A percentile compares a stretch with the other conserved stretches of the same genome.
These are phyloP conservation scores for Gossypium schwendimanii DNA, from an alignment of 441 rosid species.

Conservation along the genomic window DNA sequence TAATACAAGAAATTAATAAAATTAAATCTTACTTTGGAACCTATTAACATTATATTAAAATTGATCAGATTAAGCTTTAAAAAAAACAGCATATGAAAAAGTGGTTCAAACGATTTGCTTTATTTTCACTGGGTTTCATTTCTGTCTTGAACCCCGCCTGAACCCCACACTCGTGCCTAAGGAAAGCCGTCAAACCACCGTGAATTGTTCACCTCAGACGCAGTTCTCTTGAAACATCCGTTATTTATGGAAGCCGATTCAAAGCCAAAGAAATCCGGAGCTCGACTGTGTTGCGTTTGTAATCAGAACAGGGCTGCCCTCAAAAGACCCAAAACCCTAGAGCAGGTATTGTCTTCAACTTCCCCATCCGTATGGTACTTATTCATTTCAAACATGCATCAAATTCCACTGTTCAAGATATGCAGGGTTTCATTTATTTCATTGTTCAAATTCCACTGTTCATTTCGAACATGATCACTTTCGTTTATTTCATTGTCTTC, in stretches of 20 bases:
- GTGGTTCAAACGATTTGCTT: no score
- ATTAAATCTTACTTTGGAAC: no score
- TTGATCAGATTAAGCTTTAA: not conserved
- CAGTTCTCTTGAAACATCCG: not conserved
- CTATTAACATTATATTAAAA: no score
- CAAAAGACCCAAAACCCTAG: slow-evolving; percentile 83
- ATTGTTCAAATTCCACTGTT: no score
- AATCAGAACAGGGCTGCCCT: slow-evolving; percentile 58
- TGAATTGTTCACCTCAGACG: not conserved
- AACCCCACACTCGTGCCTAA: not conserved
- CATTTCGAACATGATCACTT: not conserved
- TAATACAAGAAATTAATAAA: no score
- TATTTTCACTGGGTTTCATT: not conserved
- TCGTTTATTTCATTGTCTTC: not conserved
- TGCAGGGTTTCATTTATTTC: no score
- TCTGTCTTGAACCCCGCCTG: not conserved
- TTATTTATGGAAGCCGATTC: slow-evolving; percentile 40
- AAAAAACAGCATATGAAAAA: no score
- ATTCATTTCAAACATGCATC: not conserved
- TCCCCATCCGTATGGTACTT: not conserved
- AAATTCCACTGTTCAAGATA: not conserved
- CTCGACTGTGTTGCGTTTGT: slow-evolving; percentile 59
- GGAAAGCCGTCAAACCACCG: not conserved
- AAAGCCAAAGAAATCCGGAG: slow-evolving; percentile 34
- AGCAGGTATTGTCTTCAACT: slow-evolving; percentile 43